Percentiles rank a stretch among this genome's conserved stretches.
phyloP scores from a whole-genome alignment of 2,329 filamentous ascomycete genomes.

The Penicillium sp. region DNA sequence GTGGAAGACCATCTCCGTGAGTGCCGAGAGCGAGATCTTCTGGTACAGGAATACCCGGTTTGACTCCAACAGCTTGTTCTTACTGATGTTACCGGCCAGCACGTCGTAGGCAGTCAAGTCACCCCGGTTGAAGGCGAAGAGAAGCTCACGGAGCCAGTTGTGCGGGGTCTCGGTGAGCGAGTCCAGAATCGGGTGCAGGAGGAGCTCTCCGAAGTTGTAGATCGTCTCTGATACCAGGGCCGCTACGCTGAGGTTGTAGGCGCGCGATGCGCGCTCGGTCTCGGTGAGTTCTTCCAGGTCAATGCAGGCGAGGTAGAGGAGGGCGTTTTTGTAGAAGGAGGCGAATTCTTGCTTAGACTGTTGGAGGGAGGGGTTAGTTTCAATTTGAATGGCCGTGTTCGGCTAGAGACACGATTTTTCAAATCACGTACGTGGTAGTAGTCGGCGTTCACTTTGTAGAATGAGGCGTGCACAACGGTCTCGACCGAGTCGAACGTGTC shows the following conservation, averaged over 20 bases:
- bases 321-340: constrained; percentile 94
- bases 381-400: background rate
- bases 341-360: constrained; percentile 85
- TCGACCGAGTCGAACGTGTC: constrained; percentile 94
- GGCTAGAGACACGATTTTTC: background rate
- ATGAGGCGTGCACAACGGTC: constrained; percentile 90
- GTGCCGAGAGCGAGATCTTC: constrained; percentile 94
- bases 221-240: constrained; percentile 92
- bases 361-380: constrained; percentile 9
- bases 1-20: constrained; percentile 95
- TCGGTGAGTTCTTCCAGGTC: constrained; percentile 72
- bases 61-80: constrained; percentile 74
- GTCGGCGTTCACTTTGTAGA: constrained; percentile 91
- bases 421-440: constrained; percentile 72
- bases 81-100: constrained; percentile 75
- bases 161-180: constrained; percentile 72
- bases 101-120: constrained; percentile 85
- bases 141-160: constrained; percentile 88
- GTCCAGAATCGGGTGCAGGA: constrained; percentile 93
- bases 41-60: constrained; percentile 86
- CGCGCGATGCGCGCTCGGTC: constrained; percentile 75
- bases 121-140: constrained; percentile 96
- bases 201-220: constrained; percentile 99
- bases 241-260: constrained; percentile 89
- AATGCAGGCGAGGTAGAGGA: constrained; percentile 96